Base-by-base conservation (phyloP, 2,329 filamentous ascomycete genomes). In the Sporothrix mexicana region DNA sequence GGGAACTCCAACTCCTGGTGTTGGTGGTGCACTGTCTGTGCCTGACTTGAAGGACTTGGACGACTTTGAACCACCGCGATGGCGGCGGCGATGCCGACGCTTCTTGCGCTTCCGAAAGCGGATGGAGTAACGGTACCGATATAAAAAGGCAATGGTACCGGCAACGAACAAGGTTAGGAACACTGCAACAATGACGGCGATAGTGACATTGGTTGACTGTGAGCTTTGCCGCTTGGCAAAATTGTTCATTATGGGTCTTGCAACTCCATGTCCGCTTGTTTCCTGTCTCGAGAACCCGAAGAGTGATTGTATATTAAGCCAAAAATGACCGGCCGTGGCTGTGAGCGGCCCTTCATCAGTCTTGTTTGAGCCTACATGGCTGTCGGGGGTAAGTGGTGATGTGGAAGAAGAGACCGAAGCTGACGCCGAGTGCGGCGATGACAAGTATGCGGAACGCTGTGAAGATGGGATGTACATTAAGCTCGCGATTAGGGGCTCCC, bases 191-290 rank as follows among this genome's bases (percentile, higher is more conserved):
- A 76, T 36, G 66, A 76, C 70, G 9, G 66, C 73, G 25, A 76
- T 74, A 8, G 74, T 76, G 55, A 75, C 61, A 41, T 76, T 76
- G 55, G 71, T 74, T 2, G 72, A n/a, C 20, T 70, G 47, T 1
- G 67, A n/a, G n/a, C 41, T 67, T 25, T 62, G 36, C 3, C 70
- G 43, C 41, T 69, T 53, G 41, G 45, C 6, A 59, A 64, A 7
- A 25, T 25, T 12, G 51, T 23, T 13, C 51, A 25, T 55, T 2
- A 12, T 55, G 9, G 51, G 9, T 25, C 13, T 53, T 8, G 6
- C 20, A 12, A 23, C 61, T 17, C 23, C 41, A 25, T 23, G 9
- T 12, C 7, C 9, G 9, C 0, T 7, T 25, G 15, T 64, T 5
- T 64, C 17, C 3, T 9, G 59, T 13, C 6, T 12, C 17, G 61